Base-by-base conservation (phyloP, 2,329 filamentous ascomycete species). In the Clonostachys rhizophaga region DNA sequence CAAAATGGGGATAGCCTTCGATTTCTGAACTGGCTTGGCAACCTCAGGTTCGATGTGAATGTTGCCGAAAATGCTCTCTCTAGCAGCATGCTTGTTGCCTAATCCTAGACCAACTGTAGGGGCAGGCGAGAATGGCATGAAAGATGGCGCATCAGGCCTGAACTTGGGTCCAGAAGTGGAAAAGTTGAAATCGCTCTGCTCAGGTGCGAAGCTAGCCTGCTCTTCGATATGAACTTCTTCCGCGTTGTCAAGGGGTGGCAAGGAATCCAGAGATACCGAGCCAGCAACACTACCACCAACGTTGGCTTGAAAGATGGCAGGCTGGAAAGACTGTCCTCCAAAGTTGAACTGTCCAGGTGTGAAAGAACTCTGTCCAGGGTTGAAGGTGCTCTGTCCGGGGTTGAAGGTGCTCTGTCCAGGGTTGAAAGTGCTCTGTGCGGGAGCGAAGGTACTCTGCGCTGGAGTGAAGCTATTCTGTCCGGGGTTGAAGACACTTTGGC, bases 1-100 rank as follows among this genome's bases (percentile, higher is more conserved):
- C 10, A 92, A 68, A 52, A 96, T 95, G 0, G 91, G 87, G 47
- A 96, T 79, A 10, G 90, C 90, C 68, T 94, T 96, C 5, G 85
- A 89, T 55, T 82, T 83, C 67, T 87, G 90, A 1, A 69, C 64
- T 7, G 84, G 78, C 57, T 87, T 87, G 30, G 81, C 68, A 44
- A 83, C 76, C 18, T 89, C 83, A 13, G 77, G 74, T 47, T 74
- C 79, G 34, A 87, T 68, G 52, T 82, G 79, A 54, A 91, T 85
- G 40, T 83, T 84, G 43, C 82, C 77, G 61, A 91, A 90, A 55
- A 91, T 88, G 45, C 79, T 76, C 51, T 69, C 69, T 2, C 62
- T 62, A 12, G 64, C 65, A n/a, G 34, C 40, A 37, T 48, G 45
- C 14, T 50, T 46, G 45, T 68, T 69, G 44, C 65, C 65, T 10